Percentiles rank a stretch among this genome's conserved stretches.
Conservation (phyloP, 2,329 filamentous ascomycete genomes). For the Fusarium sp. region DNA sequence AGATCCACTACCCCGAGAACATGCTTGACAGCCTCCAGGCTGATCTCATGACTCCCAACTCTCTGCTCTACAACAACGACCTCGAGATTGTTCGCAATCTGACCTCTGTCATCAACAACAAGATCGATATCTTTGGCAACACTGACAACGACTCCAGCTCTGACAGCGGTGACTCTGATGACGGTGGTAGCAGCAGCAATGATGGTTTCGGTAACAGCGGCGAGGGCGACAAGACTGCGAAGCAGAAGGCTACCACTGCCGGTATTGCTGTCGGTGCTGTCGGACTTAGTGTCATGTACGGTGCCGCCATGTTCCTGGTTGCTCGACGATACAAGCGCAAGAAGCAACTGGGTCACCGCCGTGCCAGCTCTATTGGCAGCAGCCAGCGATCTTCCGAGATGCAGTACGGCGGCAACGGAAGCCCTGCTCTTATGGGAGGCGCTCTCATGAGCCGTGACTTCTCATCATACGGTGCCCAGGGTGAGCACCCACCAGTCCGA, state of each 20-base stretch:
- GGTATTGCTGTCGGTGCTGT: conserved; percentile 83
- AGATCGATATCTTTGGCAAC: conserved; percentile 65
- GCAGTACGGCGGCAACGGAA: conserved; percentile 62
- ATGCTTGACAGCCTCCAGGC: conserved; percentile 75
- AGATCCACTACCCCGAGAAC: conserved; percentile 76
- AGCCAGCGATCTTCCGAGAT: conserved; percentile 62
- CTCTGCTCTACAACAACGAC: conserved; percentile 79
- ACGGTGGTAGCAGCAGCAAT: conserved; percentile 54
- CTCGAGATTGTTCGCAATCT: conserved; percentile 75
- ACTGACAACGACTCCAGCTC: conserved; percentile 53
- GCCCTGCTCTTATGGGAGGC: conserved; percentile 77
- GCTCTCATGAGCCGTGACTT: conserved; percentile 70
- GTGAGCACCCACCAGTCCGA: conserved; percentile 27
- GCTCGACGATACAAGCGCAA: conserved; percentile 91
- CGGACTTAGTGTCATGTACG: conserved; percentile 85
- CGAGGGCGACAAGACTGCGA: conserved; percentile 65
- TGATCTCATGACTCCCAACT: conserved; percentile 77
- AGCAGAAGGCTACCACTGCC: conserved; percentile 71
- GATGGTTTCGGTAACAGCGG: conserved; percentile 58
- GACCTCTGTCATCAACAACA: conserved; percentile 84
- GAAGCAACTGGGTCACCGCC: conserved; percentile 79
- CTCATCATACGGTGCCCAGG: conserved; percentile 64
- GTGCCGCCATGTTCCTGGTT: conserved; percentile 93
- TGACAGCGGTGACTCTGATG: conserved; percentile 46
- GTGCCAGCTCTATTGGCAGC: conserved; percentile 77